phyloP scores from a whole-genome alignment of 805 yeast species.

The Candida palmyrensis region DNA sequence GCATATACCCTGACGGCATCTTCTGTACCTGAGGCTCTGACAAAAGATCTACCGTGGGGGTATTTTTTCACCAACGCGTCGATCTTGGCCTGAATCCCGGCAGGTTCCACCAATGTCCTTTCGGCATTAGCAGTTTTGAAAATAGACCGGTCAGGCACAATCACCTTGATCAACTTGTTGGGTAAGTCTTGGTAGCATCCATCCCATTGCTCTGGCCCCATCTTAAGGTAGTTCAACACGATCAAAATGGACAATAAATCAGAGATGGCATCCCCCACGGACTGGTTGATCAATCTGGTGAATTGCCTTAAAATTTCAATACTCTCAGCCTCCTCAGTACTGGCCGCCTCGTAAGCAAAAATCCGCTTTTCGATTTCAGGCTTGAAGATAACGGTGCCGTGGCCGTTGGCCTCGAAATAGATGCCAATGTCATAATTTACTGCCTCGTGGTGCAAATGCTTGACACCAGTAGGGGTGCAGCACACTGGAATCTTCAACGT shows the following conservation, averaged over 20 bases:
- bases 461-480: constrained; percentile 94
- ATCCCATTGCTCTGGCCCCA: constrained; percentile 72
- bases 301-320: constrained; percentile 54
- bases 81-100: constrained; percentile 68
- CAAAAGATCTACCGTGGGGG: constrained; percentile 75
- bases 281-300: constrained; percentile 79
- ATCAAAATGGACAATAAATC: constrained; percentile 77
- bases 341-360: constrained; percentile 24
- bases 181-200: constrained; percentile 78
- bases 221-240: constrained; percentile 50
- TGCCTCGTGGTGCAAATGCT: constrained; percentile 92
- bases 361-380: constrained; percentile 37
- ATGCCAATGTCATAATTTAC: constrained; percentile 82
- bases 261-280: constrained; percentile 98
- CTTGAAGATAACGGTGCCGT: constrained; percentile 89
- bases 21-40: constrained; percentile 96
- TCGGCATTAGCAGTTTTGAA: constrained; percentile 92
- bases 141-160: constrained; percentile 73
- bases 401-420: constrained; percentile 99
- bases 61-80: constrained; percentile 58
- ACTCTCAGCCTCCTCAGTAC: constrained; percentile 42
- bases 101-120: constrained; percentile 70
- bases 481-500: constrained; percentile 69
- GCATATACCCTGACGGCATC: constrained; percentile 96
- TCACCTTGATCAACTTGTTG: constrained; percentile 72